A percentile compares a stretch with the other conserved stretches of the same genome.
Conservation (phyloP, 331 rosid species). For the Malus hybrid region DNA sequence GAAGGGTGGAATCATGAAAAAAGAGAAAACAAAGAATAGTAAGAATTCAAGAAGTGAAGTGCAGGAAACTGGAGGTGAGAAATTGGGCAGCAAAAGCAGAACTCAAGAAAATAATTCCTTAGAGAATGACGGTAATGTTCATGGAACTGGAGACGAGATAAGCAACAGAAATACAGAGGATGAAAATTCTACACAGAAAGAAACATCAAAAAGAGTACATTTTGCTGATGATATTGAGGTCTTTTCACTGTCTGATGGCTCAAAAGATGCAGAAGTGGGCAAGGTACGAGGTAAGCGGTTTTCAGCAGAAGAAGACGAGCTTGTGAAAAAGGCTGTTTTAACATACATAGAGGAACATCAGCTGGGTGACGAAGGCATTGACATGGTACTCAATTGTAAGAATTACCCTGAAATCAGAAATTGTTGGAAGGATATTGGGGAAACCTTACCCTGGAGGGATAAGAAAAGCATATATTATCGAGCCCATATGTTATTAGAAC, state of each 20-base stretch:
- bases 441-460: slow-evolving; percentile 51
- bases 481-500: slow-evolving; percentile 60
- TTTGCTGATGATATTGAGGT: slow-evolving; percentile 57
- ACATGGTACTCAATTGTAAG: slow-evolving; percentile 38
- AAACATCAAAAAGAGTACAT: slow-evolving; percentile 40
- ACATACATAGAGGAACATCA: slow-evolving; percentile 37
- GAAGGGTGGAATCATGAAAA: background rate
- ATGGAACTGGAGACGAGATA: background rate
- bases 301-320: slow-evolving; percentile 62
- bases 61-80: background rate
- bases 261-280: slow-evolving; percentile 17
- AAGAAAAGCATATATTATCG: slow-evolving; percentile 22
- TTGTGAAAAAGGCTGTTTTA: slow-evolving; percentile 37
- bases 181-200: slow-evolving; percentile 5
- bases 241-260: slow-evolving; percentile 16
- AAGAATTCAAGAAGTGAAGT: background rate
- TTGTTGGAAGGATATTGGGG: slow-evolving; percentile 71
- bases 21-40: background rate
- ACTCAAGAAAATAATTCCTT: background rate
- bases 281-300: slow-evolving; percentile 58
- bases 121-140: background rate
- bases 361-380: slow-evolving; percentile 62
- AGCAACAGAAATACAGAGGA: slow-evolving; percentile 1
- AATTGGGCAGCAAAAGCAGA: slow-evolving; percentile 2
- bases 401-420: slow-evolving; percentile 21